Conservation (phyloP, 352 stramenopile genomes). For the Phytophthora quininea region DNA sequence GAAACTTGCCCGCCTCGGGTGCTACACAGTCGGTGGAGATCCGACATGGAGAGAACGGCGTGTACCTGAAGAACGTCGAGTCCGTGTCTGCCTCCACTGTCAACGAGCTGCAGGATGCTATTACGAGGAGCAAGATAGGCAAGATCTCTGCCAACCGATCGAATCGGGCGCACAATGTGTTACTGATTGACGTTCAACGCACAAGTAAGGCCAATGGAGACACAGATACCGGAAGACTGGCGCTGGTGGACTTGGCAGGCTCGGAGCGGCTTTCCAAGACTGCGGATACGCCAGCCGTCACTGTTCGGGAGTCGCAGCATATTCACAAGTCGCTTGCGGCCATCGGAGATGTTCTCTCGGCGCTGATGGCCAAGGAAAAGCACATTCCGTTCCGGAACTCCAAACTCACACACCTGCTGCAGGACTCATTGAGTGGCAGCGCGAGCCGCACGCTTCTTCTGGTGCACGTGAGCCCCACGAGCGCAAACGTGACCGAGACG, state of each 20-base stretch:
- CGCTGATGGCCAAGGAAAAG: constrained; percentile 77
- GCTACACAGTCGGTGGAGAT: constrained; percentile 56
- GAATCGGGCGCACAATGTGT: constrained; percentile 64
- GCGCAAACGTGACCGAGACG: constrained; percentile 63
- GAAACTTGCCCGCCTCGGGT: constrained; percentile 18
- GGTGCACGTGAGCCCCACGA: constrained; percentile 65
- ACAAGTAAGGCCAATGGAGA: constrained; percentile 53
- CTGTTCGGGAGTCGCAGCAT: constrained; percentile 71
- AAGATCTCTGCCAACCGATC: constrained; percentile 49
- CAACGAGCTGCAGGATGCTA: constrained; percentile 43
- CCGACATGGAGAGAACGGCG: constrained; percentile 66
- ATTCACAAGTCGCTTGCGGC: constrained; percentile 86
- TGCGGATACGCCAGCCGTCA: constrained; percentile 36
- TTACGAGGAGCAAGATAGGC: constrained; percentile 43
- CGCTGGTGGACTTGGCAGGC: constrained; percentile 79
- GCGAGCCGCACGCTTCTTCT: constrained; percentile 59
- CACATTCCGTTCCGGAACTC: constrained; percentile 86
- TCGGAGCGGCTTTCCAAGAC: constrained; percentile 74
- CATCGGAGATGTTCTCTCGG: constrained; percentile 72
- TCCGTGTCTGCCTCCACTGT: constrained; percentile 36
- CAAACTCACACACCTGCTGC: constrained; percentile 86
- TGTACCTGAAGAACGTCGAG: constrained; percentile 77
- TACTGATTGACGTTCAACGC: constrained; percentile 62
- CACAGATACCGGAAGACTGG: constrained; percentile 49
- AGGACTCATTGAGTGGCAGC: constrained; percentile 64